These are phyloP conservation scores for Vanrija pseudolonga DNA, from an alignment of 1,284 basidiomycete species.

Conservation along the genomic window DNA sequence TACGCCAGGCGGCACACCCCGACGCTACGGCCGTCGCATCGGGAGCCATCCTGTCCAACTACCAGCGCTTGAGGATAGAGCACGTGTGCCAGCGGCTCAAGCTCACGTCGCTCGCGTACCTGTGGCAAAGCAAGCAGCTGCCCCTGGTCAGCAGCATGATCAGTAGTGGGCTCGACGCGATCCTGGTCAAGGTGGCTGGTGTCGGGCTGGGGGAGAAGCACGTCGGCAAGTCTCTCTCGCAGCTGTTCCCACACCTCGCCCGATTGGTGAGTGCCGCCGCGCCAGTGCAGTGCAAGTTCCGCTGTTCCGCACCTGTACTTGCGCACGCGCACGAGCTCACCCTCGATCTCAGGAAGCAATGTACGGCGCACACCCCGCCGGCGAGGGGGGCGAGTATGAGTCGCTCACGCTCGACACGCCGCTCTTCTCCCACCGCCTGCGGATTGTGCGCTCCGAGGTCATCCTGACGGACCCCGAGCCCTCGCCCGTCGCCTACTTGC, in stretches of 20 bases:
- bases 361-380: slow-evolving; percentile 92
- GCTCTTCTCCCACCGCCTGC: slow-evolving; percentile 74
- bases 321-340: neutral
- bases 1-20: slow-evolving; percentile 65
- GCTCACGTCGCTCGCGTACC: slow-evolving; percentile 76
- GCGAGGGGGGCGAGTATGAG: slow-evolving; percentile 98
- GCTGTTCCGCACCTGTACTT: no score
- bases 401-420: slow-evolving; percentile 87
- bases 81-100: slow-evolving; percentile 89
- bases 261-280: slow-evolving; percentile 59
- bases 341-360: slow-evolving; percentile 58
- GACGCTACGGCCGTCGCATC: slow-evolving; percentile 85
- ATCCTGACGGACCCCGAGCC: slow-evolving; percentile 58
- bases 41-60: slow-evolving; percentile 95
- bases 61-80: slow-evolving; percentile 94
- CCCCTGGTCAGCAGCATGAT: slow-evolving; percentile 86
- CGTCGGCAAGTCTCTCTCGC: slow-evolving; percentile 70
- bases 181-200: slow-evolving; percentile 95
- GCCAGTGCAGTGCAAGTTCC: no score
- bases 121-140: slow-evolving; percentile 90
- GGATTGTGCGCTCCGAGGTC: slow-evolving; percentile 62
- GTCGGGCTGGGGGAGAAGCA: slow-evolving; percentile 77
- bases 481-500: slow-evolving; percentile 79
- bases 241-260: slow-evolving; percentile 70
- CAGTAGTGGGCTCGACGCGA: slow-evolving; percentile 67